Conservation (phyloP, 352 stramenopile genomes). For the Saprolegnia diclina region DNA sequence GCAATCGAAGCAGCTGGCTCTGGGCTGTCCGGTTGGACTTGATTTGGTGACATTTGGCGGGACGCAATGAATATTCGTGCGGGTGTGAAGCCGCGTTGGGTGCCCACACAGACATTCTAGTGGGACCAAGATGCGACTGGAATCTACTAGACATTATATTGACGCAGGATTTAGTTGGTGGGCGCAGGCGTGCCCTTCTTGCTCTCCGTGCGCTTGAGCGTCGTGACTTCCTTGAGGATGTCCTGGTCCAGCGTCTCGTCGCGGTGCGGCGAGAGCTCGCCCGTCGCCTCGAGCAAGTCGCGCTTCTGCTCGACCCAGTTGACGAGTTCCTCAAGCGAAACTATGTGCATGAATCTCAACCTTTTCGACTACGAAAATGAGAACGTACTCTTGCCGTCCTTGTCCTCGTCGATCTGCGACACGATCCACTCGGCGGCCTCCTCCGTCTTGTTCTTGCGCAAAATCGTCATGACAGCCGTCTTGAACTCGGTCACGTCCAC, state of each 20-base stretch:
- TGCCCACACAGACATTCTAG: too few species aligned
- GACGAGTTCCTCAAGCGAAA: slow-evolving; percentile 91
- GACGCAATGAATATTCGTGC: too few species aligned
- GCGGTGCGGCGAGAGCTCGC: slow-evolving; percentile 44
- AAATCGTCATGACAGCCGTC: slow-evolving; percentile 91
- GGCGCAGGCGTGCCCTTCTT: slow-evolving; percentile 1
- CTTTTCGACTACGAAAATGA: too few species aligned
- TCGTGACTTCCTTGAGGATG: slow-evolving; percentile 26
- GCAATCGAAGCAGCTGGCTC: too few species aligned
- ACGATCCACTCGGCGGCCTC: slow-evolving; percentile 95
- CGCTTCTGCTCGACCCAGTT: slow-evolving; percentile 83
- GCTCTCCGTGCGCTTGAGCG: slow-evolving; percentile 13
- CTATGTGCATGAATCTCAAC: too few species aligned
- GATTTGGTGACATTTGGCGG: too few species aligned
- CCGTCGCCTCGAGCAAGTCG: slow-evolving; percentile 82
- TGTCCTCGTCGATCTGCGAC: slow-evolving; percentile 88
- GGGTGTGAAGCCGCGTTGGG: too few species aligned
- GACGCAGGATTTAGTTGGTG: not conserved
- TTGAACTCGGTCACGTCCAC: slow-evolving; percentile 93
- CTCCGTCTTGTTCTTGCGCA: slow-evolving; percentile 90
- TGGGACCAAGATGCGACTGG: too few species aligned
- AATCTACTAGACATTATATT: not conserved
- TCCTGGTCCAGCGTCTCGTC: slow-evolving; percentile 24
- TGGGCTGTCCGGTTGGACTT: too few species aligned
- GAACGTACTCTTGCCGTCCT: slow-evolving; percentile 83